phyloP scores from a whole-genome alignment of 2,329 filamentous ascomycete genomes.

The Diaporthe australafricana region DNA sequence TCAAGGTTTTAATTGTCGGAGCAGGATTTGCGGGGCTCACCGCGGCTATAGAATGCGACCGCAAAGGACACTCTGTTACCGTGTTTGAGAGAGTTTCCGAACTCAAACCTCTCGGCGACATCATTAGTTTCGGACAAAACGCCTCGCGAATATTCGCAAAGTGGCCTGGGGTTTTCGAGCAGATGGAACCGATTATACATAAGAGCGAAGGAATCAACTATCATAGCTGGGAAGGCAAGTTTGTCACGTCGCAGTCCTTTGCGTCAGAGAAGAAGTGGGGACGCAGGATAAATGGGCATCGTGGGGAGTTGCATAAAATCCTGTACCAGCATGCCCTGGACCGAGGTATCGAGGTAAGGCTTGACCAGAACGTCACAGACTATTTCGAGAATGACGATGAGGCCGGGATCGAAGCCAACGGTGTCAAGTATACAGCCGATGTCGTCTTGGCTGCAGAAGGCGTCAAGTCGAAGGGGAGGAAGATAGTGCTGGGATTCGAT shows the following conservation, averaged over 20 bases:
- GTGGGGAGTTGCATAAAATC: constrained; percentile 63
- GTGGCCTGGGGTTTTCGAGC: constrained; percentile 63
- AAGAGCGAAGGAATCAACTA: constrained; percentile 52
- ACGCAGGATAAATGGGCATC: constrained; percentile 64
- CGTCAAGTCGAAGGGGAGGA: constrained; percentile 55
- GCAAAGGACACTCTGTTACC: constrained; percentile 61
- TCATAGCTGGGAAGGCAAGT: constrained; percentile 57
- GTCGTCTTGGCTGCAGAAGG: constrained; percentile 58
- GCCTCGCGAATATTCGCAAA: constrained; percentile 66
- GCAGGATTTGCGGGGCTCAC: constrained; percentile 68
- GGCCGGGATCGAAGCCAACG: constrained; percentile 53
- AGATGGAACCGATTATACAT: constrained; percentile 62
- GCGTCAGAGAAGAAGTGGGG: constrained; percentile 49
- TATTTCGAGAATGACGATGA: constrained; percentile 57
- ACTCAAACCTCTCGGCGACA: constrained; percentile 59
- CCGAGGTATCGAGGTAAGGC: constrained; percentile 58
- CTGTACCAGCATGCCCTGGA: constrained; percentile 60
- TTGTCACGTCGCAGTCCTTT: constrained; percentile 58
- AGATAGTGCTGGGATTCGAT: constrained; percentile 55
- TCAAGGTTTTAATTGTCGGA: constrained; percentile 59
- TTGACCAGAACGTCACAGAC: constrained; percentile 54
- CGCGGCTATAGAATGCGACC: constrained; percentile 67
- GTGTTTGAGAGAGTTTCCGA: constrained; percentile 59
- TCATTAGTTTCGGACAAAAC: constrained; percentile 68
- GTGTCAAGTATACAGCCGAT: constrained; percentile 53